phyloP scores from a whole-genome alignment of 2,329 filamentous ascomycete species.

The Nemania serpens region DNA sequence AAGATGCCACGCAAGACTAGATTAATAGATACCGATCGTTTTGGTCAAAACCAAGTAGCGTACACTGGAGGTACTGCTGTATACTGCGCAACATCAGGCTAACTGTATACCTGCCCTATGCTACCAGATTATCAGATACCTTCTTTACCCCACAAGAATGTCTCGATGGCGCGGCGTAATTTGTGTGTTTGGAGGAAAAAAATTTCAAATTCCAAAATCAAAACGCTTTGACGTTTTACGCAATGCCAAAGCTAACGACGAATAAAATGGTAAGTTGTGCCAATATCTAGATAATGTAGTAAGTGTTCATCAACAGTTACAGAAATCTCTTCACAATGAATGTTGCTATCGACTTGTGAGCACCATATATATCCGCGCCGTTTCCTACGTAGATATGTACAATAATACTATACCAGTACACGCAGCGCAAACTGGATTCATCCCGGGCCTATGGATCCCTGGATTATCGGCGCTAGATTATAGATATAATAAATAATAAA shows the following conservation, averaged over 20 bases:
- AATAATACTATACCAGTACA: neutral
- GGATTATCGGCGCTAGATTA: too few species aligned
- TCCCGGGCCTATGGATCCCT: slow-evolving; percentile 28
- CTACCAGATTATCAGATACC: neutral
- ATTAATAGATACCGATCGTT: neutral
- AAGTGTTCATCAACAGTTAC: too few species aligned
- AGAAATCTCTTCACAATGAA: too few species aligned
- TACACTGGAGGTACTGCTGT: neutral
- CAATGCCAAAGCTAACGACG: neutral
- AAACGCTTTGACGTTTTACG: slow-evolving; percentile 2
- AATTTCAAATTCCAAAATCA: neutral
- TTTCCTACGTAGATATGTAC: too few species aligned
- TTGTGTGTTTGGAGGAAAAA: neutral
- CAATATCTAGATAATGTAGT: neutral
- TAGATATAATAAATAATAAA: too few species aligned
- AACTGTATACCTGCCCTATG: neutral
- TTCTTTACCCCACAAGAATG: neutral
- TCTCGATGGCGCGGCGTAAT: neutral
- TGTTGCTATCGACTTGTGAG: too few species aligned
- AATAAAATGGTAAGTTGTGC: neutral
- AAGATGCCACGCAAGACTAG: slow-evolving; percentile 31
- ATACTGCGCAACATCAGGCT: slow-evolving; percentile 1
- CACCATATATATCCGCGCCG: too few species aligned
- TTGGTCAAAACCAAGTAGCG: too few species aligned
- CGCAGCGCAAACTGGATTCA: slow-evolving; percentile 6